Evolutionary conservation across 192 early-diverging fungal genomes (phyloP), one percentile per base, ranked within the genome.

Genomic region (Haplosporangium gracile): DNA sequence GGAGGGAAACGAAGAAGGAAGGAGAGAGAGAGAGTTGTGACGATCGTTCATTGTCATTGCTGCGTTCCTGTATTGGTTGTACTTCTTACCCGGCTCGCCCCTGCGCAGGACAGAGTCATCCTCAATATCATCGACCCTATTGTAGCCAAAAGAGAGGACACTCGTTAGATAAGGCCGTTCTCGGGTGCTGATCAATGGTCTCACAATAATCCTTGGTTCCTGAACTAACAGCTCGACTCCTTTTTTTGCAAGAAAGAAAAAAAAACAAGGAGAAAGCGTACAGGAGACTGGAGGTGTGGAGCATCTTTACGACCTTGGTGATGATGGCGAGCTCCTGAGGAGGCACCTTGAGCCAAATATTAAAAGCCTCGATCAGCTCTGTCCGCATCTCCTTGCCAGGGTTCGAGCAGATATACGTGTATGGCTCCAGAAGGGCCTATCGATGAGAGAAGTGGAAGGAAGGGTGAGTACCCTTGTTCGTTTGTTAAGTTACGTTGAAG

Each of bases 321-420:
- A 99, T 98, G 40, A 92, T 77, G 3, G 85, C 75, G 39, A 99
- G 88, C 63, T 95, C 92, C 29, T 89, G 89, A 5, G 85, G 45
- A 26, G 96, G 95, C 0, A 99, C 94, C 20, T 93, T 85, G 20
- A 99, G 90, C 97, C 98, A 99, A 70, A 88, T 47, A 76, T 98
- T 93, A 82, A 99, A 99, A 1, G 98, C 97, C 16, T 95, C 90
- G 39, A 99, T 96, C 55, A 99, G 91, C 70, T 97, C 94, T 15
- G 96, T 93, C 68, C 99, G 93, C 74, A 99, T 94, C 70, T 97
- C 96, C 86, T 99, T 99, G 24, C 99, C 99, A 1, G 97, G 97
- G 40, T 97, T 89, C 43, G 94, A 87, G 43, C 88, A 85, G 34
- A 99, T 94, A 76, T 99, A 99, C 42, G 92, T 88, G 89, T 92